Base-by-base conservation (phyloP, 2,329 filamentous ascomycete species). In the Alternaria arborescens region DNA sequence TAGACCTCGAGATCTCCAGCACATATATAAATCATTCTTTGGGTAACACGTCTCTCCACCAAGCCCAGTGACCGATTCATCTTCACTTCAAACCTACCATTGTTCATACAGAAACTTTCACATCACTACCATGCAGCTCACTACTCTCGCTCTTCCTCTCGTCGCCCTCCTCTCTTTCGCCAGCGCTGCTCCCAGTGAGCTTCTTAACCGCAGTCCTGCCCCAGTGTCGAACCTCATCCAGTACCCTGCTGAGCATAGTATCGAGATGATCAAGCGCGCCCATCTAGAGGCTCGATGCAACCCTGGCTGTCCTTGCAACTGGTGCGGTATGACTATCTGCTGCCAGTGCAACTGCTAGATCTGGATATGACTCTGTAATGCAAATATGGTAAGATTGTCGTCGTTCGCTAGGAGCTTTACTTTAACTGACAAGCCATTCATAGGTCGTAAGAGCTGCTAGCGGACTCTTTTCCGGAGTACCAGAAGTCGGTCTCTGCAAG, bases 271-370 rank as follows among this genome's bases (percentile, higher is more conserved):
- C 46, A 60, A 60, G 47, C 53, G 53, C 22, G 53, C 47, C 18
- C 53, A 52, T 30, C 4, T 57, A 3, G 58, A 57, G 26, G 53
- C 53, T 42, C 32, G 34, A 40, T 57, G 58, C 53, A 36, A 61
- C n/a, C 3, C 28, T 34, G 34, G 38, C n/a, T 58, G 42, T 42
- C 58, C 58, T 46, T 61, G 58, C 40, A 48, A 20, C 41, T 57
- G 51, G 51, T 60, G 51, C 26, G 57, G 57, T 28, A 60, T 55
- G 57, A 60, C 52, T 3, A 34, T 60, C n/a, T 60, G 57, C 52
- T 60, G 57, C 52, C 5, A 60, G 57, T 60, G 57, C 38, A 14
- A 55, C 10, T 55, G 57, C 43, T 55, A 59, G 38, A 26, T 26
- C 2, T 34, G 11, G 30, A 24, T 2, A 42, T 5, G 40, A 14